Base-by-base conservation (phyloP, 192 early-diverging fungal genomes). In the Entomortierella parvispora region DNA sequence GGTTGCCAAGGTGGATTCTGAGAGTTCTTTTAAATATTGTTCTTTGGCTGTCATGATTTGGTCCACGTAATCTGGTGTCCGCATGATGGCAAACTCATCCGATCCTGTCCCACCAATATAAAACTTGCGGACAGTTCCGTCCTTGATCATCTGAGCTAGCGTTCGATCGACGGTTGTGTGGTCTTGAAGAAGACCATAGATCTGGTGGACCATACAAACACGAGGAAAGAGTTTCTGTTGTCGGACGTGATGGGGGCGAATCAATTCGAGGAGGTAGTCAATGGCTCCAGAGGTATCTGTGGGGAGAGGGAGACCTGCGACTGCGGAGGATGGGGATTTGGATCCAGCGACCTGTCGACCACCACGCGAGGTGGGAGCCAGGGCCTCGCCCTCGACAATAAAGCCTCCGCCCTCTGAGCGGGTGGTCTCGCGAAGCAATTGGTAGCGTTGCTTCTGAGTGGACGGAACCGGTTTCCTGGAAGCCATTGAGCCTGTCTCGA, bases 1-100 rank as follows among this genome's bases (percentile, higher is more conserved):
- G n/a, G 26, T 10, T 43, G 31, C 3, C 42, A 44, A 12, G 22
- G 15, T 2, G 26, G 64, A 17, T 9, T 54, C 49, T 23, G 52
- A 7, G 7, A 50, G 18, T 17, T 82, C 70, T n/a, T 57, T 29
- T 26, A 81, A 58, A 45, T 70, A 80, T 32, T 75, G 58, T 25
- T 60, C 51, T 44, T 83, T 83, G 7, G 84, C 79, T 40, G 67
- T 54, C 4, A 65, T 33, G 28, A 85, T 82, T 29, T 68, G 67
- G 4, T 17, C 42, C 6, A 79, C 40, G 37, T 85, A 85, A 31
- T 82, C 75, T 7, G 40, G 23, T 28, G 69, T 81, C 29, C 63
- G 31, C 80, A 85, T 85, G 53, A 85, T 59, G 3, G 78, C 69
- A 58, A 71, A 65, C 46, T 85, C 84, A 34, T 85, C 84, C 29